A percentile compares a stretch with the other conserved stretches of the same genome.
These are phyloP conservation scores for Planoprotostelium fungivorum DNA, from an alignment of 78 protist genomes.

Conservation along the genomic window DNA sequence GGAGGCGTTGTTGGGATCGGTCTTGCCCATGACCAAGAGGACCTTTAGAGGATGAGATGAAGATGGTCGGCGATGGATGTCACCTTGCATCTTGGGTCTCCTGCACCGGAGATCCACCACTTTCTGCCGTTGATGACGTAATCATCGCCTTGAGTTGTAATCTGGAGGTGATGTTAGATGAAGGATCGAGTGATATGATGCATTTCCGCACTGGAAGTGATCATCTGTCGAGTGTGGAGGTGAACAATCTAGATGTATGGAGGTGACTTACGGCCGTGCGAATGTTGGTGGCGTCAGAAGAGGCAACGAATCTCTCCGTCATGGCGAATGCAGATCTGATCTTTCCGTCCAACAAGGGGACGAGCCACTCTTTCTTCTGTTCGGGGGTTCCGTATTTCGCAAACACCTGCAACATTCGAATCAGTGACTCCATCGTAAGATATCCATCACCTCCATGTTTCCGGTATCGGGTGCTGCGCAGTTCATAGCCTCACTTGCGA, in stretches of 20 bases:
- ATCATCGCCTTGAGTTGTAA: conserved; percentile 34
- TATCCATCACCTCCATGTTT: conserved; percentile 75
- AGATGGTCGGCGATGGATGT: background rate
- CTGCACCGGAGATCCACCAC: conserved; percentile 68
- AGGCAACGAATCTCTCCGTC: conserved; percentile 64
- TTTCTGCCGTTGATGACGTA: conserved; percentile 76
- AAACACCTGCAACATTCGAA: background rate
- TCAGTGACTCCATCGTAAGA: background rate
- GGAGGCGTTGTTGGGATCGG: background rate
- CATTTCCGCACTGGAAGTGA: too few species aligned
- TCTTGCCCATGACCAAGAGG: conserved; percentile 66
- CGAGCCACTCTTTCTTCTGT: conserved; percentile 71
- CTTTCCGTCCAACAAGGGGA: conserved; percentile 67
- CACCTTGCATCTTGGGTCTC: conserved; percentile 30
- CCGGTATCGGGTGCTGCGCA: conserved; percentile 90
- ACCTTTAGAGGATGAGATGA: conserved; percentile 4
- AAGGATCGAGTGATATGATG: background rate
- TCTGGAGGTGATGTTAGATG: background rate
- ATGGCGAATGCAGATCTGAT: conserved; percentile 76
- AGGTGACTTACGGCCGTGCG: background rate
- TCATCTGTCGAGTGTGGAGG: too few species aligned
- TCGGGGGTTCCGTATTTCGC: conserved; percentile 57
- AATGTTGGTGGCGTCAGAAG: conserved; percentile 67
- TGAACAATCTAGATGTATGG: too few species aligned
- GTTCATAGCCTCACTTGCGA: conserved; percentile 51